These are phyloP conservation scores for Aspergillus coremiiformis DNA, from an alignment of 495 filamentous ascomycete species.

Conservation along the genomic window DNA sequence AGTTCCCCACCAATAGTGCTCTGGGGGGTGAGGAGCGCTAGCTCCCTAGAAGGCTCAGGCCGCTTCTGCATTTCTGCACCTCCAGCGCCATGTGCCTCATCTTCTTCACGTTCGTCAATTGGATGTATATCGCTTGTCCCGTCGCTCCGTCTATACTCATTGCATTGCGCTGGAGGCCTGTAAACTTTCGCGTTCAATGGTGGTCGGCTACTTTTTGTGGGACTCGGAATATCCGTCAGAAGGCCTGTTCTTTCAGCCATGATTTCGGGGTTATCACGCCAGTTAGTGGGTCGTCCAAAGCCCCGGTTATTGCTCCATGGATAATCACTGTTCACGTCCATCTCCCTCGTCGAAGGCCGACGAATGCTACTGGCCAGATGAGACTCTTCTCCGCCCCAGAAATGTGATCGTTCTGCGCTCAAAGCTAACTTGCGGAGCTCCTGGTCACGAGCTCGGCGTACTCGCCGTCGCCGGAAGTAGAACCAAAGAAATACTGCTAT, in stretches of 20 bases:
- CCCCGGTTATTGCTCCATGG: slow-evolving; percentile 34
- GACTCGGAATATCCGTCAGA: slow-evolving; percentile 48
- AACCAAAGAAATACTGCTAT: slow-evolving; percentile 48
- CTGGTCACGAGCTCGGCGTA: slow-evolving; percentile 42
- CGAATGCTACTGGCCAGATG: slow-evolving; percentile 33
- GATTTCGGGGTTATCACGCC: slow-evolving; percentile 25
- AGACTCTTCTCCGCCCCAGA: slow-evolving; percentile 32
- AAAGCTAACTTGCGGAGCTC: slow-evolving; percentile 47
- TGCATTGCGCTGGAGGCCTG: slow-evolving; percentile 26
- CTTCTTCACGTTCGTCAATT: slow-evolving; percentile 70
- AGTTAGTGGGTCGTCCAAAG: slow-evolving; percentile 15
- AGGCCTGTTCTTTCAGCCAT: slow-evolving; percentile 49
- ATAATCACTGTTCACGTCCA: slow-evolving; percentile 19
- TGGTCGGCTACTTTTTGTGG: slow-evolving; percentile 40
- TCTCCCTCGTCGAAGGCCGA: slow-evolving; percentile 25
- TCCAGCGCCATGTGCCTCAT: slow-evolving; percentile 27
- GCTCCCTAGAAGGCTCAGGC: slow-evolving; percentile 24
- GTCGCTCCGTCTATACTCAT: slow-evolving; percentile 41
- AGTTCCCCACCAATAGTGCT: slow-evolving; percentile 22
- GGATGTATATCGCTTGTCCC: slow-evolving; percentile 50
- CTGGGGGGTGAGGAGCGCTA: slow-evolving; percentile 22
- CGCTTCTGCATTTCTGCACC: slow-evolving; percentile 11
- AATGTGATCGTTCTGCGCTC: slow-evolving; percentile 40
- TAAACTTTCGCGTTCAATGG: slow-evolving; percentile 15
- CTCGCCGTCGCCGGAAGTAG: slow-evolving; percentile 47